Percentiles rank a stretch among this genome's conserved stretches.
These are phyloP conservation scores for Vigna reflexopilosa DNA, from an alignment of 306 rosid genomes.

Conservation along the genomic window DNA sequence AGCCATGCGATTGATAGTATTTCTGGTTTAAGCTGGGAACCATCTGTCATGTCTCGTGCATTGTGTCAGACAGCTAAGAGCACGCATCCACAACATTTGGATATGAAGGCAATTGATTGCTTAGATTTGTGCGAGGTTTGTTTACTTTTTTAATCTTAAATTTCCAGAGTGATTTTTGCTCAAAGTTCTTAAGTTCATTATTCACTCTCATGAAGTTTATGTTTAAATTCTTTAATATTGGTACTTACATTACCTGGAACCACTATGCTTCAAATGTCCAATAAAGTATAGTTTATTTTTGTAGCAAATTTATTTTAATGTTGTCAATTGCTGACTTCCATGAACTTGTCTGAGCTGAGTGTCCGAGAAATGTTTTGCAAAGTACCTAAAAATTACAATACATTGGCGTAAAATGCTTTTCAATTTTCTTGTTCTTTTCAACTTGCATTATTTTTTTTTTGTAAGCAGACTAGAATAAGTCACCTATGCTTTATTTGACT, in stretches of 20 bases:
- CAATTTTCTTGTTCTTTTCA: background rate
- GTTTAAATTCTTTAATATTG: background rate
- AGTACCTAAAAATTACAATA: background rate
- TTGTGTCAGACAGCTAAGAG: conserved; percentile 59
- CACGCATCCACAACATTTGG: conserved; percentile 48
- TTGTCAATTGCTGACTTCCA: background rate
- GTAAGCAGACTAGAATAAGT: background rate
- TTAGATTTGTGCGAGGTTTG: conserved; percentile 88
- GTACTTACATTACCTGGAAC: background rate
- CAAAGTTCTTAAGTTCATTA: background rate
- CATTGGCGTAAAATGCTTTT: background rate
- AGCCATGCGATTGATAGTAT: conserved; percentile 65
- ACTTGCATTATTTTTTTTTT: background rate
- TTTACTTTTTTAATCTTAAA: background rate
- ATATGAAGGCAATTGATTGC: conserved; percentile 80
- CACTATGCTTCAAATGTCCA: background rate
- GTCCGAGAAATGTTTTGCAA: background rate
- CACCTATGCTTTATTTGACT: background rate
- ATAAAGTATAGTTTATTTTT: background rate
- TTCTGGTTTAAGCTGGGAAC: conserved; percentile 92
- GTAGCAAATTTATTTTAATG: background rate
- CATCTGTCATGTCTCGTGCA: conserved; percentile 96
- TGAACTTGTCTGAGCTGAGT: background rate
- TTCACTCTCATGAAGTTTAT: background rate
- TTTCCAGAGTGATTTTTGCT: background rate